phyloP scores from a whole-genome alignment of 495 filamentous ascomycete genomes.

The Chaetomidium leptoderma region DNA sequence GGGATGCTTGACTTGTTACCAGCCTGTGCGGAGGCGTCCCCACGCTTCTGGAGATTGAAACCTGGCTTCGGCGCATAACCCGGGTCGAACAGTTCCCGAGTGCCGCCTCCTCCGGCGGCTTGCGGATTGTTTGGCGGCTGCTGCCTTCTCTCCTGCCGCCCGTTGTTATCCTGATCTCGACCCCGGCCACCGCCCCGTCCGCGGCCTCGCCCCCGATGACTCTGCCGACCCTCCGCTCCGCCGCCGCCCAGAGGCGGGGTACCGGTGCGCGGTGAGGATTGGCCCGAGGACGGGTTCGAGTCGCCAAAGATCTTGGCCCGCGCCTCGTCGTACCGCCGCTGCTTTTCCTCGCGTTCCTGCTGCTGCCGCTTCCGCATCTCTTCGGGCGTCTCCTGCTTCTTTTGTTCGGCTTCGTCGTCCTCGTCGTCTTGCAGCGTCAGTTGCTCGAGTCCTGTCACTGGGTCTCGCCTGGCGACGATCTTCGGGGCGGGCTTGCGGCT shows the following conservation, averaged over 20 bases:
- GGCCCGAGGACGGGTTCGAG: constrained; percentile 50
- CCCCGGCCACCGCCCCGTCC: constrained; percentile 25
- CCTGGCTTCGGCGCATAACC: constrained; percentile 59
- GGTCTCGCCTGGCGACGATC: constrained; percentile 44
- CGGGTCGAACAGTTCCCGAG: constrained; percentile 67
- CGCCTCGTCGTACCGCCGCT: constrained; percentile 80
- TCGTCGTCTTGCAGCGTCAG: constrained; percentile 59
- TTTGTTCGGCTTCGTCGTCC: constrained; percentile 57
- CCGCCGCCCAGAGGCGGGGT: constrained; percentile 53
- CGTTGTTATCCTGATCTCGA: constrained; percentile 21
- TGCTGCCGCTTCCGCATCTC: constrained; percentile 69
- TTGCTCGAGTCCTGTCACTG: constrained; percentile 51
- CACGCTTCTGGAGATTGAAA: constrained; percentile 46
- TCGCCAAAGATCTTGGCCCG: constrained; percentile 78
- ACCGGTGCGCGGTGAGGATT: constrained; percentile 48
- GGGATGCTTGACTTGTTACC: constrained; percentile 43
- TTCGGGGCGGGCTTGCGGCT: constrained; percentile 69
- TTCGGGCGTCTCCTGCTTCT: constrained; percentile 60
- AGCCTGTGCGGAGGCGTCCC: constrained; percentile 44
- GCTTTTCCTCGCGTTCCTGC: constrained; percentile 78
- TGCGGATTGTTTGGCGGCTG: constrained; percentile 24
- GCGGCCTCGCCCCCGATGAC: constrained; percentile 21
- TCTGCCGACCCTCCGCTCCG: constrained; percentile 37
- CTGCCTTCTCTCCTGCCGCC: constrained; percentile 20
- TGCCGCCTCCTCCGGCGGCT: constrained; percentile 16